phyloP scores from a whole-genome alignment of 192 early-diverging fungal species.

The Gigaspora rosea region DNA sequence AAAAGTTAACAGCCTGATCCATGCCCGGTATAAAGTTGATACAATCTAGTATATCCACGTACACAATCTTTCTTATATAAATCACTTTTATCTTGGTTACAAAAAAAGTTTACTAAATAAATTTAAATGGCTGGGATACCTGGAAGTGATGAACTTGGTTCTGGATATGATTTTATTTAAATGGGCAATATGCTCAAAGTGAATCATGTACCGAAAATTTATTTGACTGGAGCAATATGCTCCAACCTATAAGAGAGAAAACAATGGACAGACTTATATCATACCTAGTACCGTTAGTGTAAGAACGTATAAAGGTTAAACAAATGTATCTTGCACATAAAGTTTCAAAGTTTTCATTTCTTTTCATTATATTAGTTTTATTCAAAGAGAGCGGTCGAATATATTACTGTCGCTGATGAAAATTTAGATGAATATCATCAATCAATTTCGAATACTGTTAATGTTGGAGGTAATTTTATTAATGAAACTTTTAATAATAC shows the following conservation, averaged over 20 bases:
- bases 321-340: not conserved
- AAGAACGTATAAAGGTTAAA: not conserved
- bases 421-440: conserved; percentile 16
- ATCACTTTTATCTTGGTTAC: no score
- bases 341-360: not conserved
- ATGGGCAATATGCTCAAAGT: not conserved
- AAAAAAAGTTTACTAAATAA: no score
- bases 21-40: no score
- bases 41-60: no score
- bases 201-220: not conserved
- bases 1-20: no score
- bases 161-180: no score
- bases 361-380: no score
- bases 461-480: conserved; percentile 1
- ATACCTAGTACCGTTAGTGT: conserved; percentile 2
- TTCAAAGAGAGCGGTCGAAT: not conserved
- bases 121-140: no score
- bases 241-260: not conserved
- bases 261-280: not conserved
- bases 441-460: not conserved
- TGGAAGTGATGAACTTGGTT: no score
- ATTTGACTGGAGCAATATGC: not conserved
- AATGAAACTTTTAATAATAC: not conserved
- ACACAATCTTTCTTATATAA: no score
- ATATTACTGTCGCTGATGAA: not conserved